Base-by-base conservation (phyloP, 1,284 basidiomycete genomes). In the Sporisorium exsertum region DNA sequence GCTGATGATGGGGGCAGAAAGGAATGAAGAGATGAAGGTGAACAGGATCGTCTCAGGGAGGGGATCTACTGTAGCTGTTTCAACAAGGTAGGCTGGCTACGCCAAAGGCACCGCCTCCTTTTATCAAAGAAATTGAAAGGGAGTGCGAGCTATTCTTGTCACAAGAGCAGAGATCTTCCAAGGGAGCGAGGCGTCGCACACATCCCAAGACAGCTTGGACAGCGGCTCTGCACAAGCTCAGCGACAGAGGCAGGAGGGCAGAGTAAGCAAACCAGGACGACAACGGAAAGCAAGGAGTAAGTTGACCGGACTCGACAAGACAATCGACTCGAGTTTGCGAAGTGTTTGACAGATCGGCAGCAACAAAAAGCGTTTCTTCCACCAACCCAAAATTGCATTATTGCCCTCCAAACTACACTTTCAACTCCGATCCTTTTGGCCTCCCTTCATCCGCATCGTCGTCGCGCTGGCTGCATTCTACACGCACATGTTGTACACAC, bases 311-410 rank as follows among this genome's bases (percentile, higher is more conserved):
- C 54, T 56, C 54, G 54, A 16, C 16, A 12, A 24, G 29, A 32
- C 29, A 40, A 5, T 18, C 13, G 4, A 18, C 16, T 18, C 29
- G 29, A 42, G 43, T 33, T 16, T 22, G 22, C 1, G 43, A 45
- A 29, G 24, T 27, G 24, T 56, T 56, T 33, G 43, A 56, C 54
- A 26, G 54, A 46, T 56, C 54, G 54, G 43, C 54, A 56, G 27
- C 42, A 56, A 33, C 43, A 12, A 29, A 43, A 8, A 16, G 16
- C 15, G 4, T n/a, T 16, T 16, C 35, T 35, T 35, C 37, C 4
- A 40, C 16, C 37, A 40, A 40, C 37, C n/a, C 37, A n/a, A n/a
- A 43, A 43, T 9, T 18, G 9, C 2, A 18, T n/a, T n/a, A 40
- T 18, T 5, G 37, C n/a, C 5, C 8, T 16, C n/a, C 40, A 9